Conservation (phyloP, 2,329 filamentous ascomycete species). For the Verticillium longisporum region DNA sequence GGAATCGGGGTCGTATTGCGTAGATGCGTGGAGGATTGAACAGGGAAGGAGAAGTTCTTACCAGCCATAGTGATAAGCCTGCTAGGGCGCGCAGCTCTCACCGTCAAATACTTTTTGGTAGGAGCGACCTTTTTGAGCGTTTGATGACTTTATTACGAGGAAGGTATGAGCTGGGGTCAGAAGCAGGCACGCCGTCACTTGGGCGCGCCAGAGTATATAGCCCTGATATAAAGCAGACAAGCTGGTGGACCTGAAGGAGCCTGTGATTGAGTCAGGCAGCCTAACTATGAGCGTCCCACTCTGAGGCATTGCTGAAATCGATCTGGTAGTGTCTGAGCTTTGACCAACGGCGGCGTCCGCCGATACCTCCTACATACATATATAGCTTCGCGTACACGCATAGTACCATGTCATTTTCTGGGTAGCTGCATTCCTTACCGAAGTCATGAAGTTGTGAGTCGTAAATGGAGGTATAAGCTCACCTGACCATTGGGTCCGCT, state of each 20-base stretch:
- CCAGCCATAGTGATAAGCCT: slow-evolving; percentile 10
- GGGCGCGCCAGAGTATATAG: background rate
- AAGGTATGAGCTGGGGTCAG: background rate
- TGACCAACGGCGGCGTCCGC: background rate
- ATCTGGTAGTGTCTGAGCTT: background rate
- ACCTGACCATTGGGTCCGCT: too few species aligned
- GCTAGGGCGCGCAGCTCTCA: background rate
- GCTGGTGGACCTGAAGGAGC: background rate
- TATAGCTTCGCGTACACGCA: background rate
- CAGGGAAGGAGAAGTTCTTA: slow-evolving; percentile 8
- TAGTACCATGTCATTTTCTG: background rate
- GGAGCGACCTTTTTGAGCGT: too few species aligned
- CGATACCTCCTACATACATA: background rate
- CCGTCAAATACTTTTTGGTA: too few species aligned
- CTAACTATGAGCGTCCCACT: background rate
- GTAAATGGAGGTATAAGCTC: too few species aligned
- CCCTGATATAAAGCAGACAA: background rate
- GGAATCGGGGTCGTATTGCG: background rate
- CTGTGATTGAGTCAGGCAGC: background rate
- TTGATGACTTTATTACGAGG: too few species aligned
- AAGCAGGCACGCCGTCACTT: background rate
- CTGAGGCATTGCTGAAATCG: background rate
- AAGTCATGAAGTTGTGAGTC: too few species aligned
- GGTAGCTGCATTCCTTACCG: too few species aligned
- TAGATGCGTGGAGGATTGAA: background rate